Evolutionary conservation across 1,284 basidiomycete species (phyloP), one percentile per base, ranked within the genome.

Genomic region (Tilletiopsis washingtonensis): DNA sequence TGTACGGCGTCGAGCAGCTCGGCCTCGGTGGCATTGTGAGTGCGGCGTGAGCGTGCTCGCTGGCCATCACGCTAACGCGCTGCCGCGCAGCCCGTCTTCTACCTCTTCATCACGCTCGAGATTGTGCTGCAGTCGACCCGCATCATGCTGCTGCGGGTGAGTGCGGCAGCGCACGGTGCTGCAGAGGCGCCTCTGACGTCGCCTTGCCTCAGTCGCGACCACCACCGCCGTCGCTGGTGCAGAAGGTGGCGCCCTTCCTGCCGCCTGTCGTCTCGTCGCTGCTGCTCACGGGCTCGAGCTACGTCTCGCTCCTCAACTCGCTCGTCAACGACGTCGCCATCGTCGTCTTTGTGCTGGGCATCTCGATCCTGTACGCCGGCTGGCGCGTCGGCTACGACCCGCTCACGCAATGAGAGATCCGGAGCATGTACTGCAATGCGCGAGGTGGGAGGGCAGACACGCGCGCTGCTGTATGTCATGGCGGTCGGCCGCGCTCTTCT

Each of bases 101-200:
- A 60, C 59, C 59, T 71, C 51, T 69, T 73, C 40, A 49, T 70
- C 26, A 51, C 62, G 9, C 53, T 73, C 43, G 69, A 71, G 37
- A 23, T 70, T 9, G 40, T 49, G 1, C 53, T 71, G 5, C 67
- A 71, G 40, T 57, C 59, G 15, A 39, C 52, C 11, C 51, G 69
- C 11, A 56, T 71, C 49, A 47, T 60, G 44, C 54, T 55, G 40
- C 53, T 55, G 47, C 40, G 51, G 21, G 23, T 48, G 27, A 56
- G 53, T 15, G 45, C 40, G 14, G 25, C 49, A 43, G 21, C 15
- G 36, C 37, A 23, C 12, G 47, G 29, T 25, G 37, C 12, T 38
- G 43, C 40, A 34, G 2, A 19, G 24, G n/a, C 34, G 19, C 19
- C 17, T 47, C 47, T 23, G 4, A 48, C 43, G 12, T 14, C 24